phyloP scores from a whole-genome alignment of 495 filamentous ascomycete species.

The Durotheca rogersii region DNA sequence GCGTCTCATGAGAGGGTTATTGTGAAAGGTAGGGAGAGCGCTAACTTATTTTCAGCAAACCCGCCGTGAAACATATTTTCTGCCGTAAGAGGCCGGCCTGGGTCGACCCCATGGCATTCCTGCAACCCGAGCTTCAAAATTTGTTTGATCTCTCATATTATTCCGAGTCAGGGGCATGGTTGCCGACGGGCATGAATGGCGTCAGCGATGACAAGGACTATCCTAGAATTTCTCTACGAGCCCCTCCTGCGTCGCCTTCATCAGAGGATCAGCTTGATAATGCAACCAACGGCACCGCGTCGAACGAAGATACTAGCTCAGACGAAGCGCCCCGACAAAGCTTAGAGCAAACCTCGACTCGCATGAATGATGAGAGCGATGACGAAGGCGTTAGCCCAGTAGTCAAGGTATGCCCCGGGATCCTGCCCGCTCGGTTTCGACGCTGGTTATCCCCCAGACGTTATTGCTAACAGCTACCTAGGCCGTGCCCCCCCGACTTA shows the following conservation, averaged over 20 bases:
- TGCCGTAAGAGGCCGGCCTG: constrained; percentile 43
- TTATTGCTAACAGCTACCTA: constrained; percentile 11
- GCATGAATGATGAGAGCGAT: constrained; percentile 56
- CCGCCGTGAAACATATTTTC: constrained; percentile 8
- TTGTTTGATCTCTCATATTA: constrained; percentile 72
- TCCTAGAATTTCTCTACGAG: constrained; percentile 57
- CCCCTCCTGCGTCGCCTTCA: constrained; percentile 28
- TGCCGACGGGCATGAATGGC: constrained; percentile 65
- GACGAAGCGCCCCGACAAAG: constrained; percentile 29
- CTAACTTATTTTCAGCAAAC: constrained; percentile 5
- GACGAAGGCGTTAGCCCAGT: constrained; percentile 46
- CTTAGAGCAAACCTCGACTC: constrained; percentile 33
- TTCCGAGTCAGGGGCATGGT: constrained; percentile 45
- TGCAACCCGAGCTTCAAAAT: constrained; percentile 58
- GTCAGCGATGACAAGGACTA: constrained; percentile 58
- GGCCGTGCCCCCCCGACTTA: constrained; percentile 14
- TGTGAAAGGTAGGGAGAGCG: background rate
- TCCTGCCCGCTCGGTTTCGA: background rate
- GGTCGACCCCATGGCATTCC: constrained; percentile 48
- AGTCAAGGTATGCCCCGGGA: constrained; percentile 35
- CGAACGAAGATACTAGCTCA: constrained; percentile 46
- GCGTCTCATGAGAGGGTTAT: constrained; percentile 21
- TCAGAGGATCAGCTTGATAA: constrained; percentile 33
- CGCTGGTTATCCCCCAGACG: background rate
- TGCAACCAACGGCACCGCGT: constrained; percentile 31